phyloP scores from a whole-genome alignment of 805 yeast genomes.

The Lipomyces orientalis region DNA sequence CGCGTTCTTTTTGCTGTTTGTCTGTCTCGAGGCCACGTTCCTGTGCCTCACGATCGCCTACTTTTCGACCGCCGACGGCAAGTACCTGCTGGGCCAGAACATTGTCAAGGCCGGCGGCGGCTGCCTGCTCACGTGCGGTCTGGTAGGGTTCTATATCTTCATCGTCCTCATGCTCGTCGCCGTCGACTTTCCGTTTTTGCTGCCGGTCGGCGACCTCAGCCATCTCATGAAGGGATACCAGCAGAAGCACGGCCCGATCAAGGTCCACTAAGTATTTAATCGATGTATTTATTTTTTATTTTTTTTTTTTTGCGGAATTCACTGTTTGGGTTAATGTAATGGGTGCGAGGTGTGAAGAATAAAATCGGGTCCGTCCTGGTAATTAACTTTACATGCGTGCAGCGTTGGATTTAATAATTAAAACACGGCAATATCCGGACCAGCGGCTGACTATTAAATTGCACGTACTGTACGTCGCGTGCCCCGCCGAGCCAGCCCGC shows the following conservation, averaged over 20 bases:
- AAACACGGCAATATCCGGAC: too few species aligned
- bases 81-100: conserved; percentile 4
- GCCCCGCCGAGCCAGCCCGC: too few species aligned
- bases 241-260: conserved; percentile 33
- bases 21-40: conserved; percentile 25
- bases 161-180: conserved; percentile 35
- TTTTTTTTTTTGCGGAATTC: neutral
- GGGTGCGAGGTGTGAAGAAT: too few species aligned
- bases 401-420: too few species aligned
- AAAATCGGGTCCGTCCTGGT: too few species aligned
- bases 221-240: conserved; percentile 33
- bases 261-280: conserved; percentile 4
- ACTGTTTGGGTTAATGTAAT: too few species aligned
- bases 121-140: conserved; percentile 27
- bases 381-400: too few species aligned
- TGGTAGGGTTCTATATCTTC: conserved; percentile 33
- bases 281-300: neutral
- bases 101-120: conserved; percentile 36
- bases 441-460: too few species aligned
- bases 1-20: conserved; percentile 30
- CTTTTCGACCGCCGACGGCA: conserved; percentile 20
- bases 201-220: conserved; percentile 36
- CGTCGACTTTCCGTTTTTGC: conserved; percentile 34
- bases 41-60: conserved; percentile 30
- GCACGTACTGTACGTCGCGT: too few species aligned